A percentile compares a stretch with the other conserved stretches of the same genome.
Conservation (phyloP, 106 monocot species). For the Xerophyta viscosa region DNA sequence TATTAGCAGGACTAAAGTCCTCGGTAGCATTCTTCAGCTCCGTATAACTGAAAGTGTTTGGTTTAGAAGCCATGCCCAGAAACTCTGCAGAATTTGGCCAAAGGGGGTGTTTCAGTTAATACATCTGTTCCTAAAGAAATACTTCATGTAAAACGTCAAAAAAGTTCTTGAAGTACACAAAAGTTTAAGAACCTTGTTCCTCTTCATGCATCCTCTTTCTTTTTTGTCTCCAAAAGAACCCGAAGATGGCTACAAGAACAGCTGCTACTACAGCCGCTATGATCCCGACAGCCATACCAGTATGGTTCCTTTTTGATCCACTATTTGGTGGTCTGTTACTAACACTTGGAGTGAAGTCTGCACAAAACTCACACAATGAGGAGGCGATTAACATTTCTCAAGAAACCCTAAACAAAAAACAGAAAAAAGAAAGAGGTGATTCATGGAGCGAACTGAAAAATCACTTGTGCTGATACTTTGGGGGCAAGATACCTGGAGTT, state of each 20-base stretch:
- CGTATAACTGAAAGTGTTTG: slow-evolving; percentile 44
- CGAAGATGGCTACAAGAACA: slow-evolving; percentile 13
- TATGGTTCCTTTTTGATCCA: slow-evolving; percentile 23
- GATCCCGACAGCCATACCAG: slow-evolving; percentile 39
- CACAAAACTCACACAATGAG: background rate
- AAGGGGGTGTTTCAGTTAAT: background rate
- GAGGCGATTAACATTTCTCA: background rate
- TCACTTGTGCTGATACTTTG: background rate
- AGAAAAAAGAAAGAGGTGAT: too few species aligned
- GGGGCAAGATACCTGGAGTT: slow-evolving; percentile 34
- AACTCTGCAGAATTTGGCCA: slow-evolving; percentile 30
- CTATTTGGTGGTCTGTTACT: slow-evolving; percentile 29
- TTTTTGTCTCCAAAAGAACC: slow-evolving; percentile 29
- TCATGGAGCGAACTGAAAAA: too few species aligned
- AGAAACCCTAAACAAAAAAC: too few species aligned
- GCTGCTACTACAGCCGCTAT: slow-evolving; percentile 25
- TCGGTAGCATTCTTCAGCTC: slow-evolving; percentile 58
- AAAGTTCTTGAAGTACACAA: too few species aligned
- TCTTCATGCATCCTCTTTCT: slow-evolving; percentile 22
- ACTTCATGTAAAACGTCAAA: too few species aligned
- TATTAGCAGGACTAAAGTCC: slow-evolving; percentile 48
- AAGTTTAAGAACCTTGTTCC: slow-evolving; percentile 59
- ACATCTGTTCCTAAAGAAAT: too few species aligned
- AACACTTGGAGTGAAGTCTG: slow-evolving; percentile 60
- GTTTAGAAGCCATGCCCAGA: slow-evolving; percentile 19